These are phyloP conservation scores for Sporothrix brasiliensis DNA, from an alignment of 2,329 filamentous ascomycete genomes.

Conservation along the genomic window DNA sequence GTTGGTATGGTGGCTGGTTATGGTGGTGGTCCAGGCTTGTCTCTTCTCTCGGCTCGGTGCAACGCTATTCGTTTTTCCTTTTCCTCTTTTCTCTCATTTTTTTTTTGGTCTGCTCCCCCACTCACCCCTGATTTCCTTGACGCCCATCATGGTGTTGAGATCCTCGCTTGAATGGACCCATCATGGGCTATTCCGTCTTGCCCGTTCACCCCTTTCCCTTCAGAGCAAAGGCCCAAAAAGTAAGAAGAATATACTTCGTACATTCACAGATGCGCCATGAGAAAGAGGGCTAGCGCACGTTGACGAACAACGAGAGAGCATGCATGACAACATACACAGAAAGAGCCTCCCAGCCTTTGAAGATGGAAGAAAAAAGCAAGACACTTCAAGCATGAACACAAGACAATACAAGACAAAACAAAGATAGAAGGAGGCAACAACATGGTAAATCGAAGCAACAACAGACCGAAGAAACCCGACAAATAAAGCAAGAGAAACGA, in stretches of 20 bases:
- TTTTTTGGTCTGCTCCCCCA: neutral
- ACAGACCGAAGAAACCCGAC: neutral
- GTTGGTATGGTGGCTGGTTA: neutral
- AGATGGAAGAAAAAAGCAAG: neutral
- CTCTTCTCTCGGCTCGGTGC: conserved; percentile 3
- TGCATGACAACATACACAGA: neutral
- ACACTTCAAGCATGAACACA: neutral
- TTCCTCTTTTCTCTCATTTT: neutral
- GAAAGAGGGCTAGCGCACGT: conserved; percentile 19
- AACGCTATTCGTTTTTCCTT: neutral
- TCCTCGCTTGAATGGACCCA: conserved; percentile 20
- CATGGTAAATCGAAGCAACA: no score
- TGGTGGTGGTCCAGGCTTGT: neutral
- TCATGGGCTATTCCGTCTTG: conserved; percentile 22
- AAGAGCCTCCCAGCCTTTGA: neutral
- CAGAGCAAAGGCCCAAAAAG: conserved; percentile 17
- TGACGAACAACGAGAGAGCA: neutral
- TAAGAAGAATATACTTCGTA: neutral
- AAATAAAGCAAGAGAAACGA: neutral
- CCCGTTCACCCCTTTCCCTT: conserved; percentile 26
- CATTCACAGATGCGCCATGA: neutral
- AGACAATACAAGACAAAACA: neutral
- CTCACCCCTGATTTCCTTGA: conserved; percentile 26
- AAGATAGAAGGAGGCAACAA: neutral
- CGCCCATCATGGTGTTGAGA: conserved; percentile 20